Conservation (phyloP, 345 rosid genomes). For the Leavenworthia alabamica region DNA sequence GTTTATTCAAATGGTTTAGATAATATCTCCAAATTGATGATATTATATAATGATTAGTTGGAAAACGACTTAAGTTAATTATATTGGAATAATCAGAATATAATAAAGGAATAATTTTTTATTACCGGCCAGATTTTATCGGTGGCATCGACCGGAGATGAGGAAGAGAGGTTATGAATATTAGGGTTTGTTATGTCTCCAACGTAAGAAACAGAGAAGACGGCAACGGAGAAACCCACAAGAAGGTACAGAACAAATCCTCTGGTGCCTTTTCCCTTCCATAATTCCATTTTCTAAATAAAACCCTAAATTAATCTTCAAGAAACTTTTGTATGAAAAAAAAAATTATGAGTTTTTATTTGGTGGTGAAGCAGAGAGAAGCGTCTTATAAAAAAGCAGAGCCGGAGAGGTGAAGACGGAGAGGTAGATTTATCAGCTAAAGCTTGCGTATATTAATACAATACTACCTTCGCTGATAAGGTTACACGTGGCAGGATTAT, state of each 20-base stretch:
- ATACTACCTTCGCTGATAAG: not conserved
- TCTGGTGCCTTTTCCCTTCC: slow-evolving; percentile 30
- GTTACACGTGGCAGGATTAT: slow-evolving; percentile 16
- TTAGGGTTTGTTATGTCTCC: not conserved
- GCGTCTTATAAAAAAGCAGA: slow-evolving; percentile 25
- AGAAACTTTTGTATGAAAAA: not conserved
- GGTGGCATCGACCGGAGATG: slow-evolving; percentile 16
- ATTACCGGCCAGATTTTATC: slow-evolving; percentile 76
- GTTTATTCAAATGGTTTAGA: not conserved
- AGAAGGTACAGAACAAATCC: slow-evolving; percentile 53
- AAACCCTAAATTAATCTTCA: not conserved
- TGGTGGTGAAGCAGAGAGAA: slow-evolving; percentile 20
- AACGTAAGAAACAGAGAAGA: slow-evolving; percentile 44
- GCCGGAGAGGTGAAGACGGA: slow-evolving; percentile 27
- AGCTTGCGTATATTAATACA: not conserved
- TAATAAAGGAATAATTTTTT: not conserved
- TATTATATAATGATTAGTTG: not conserved
- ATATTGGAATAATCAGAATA: not conserved
- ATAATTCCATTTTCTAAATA: not conserved
- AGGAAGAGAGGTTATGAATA: not conserved
- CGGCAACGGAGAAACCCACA: slow-evolving; percentile 54
- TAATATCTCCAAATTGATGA: not conserved
- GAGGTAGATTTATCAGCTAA: not conserved
- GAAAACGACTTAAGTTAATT: slow-evolving; percentile 3
- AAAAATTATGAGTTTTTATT: not conserved